Conservation (phyloP, 2,329 filamentous ascomycete genomes). For the Trichoderma semiorbis region DNA sequence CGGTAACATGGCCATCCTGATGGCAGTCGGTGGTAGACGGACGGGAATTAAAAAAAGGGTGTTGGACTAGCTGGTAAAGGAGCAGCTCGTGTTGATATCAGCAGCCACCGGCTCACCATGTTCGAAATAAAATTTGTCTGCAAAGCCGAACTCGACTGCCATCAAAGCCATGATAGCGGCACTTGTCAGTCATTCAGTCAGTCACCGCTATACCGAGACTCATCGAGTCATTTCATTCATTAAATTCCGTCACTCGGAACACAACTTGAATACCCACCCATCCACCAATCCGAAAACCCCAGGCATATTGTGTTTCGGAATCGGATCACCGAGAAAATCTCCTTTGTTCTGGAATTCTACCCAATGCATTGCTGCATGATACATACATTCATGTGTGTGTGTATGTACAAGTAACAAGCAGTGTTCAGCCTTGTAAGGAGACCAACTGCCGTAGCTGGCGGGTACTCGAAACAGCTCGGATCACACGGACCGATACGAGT, state of each 20-base stretch:
- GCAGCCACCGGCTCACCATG: neutral
- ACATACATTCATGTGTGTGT: neutral
- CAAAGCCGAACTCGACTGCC: neutral
- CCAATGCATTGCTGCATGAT: neutral
- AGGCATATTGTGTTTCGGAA: neutral
- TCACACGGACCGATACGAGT: neutral
- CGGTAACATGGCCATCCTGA: neutral
- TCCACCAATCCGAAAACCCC: neutral
- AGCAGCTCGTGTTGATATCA: neutral
- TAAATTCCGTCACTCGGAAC: neutral
- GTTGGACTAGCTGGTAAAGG: neutral
- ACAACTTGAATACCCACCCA: neutral
- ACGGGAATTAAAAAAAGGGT: neutral
- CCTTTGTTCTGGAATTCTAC: neutral
- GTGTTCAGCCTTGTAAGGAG: neutral
- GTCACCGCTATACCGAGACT: neutral
- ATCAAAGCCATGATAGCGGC: neutral
- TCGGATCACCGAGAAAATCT: neutral
- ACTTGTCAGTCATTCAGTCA: neutral
- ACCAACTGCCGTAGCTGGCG: neutral
- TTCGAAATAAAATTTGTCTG: neutral
- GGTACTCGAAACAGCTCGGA: neutral
- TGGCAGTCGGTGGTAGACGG: neutral
- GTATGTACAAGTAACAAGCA: neutral
- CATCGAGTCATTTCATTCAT: neutral